Evolutionary conservation across 176 grass and related monocot genomes (phyloP).

Genomic region (Poa pratensis): DNA sequence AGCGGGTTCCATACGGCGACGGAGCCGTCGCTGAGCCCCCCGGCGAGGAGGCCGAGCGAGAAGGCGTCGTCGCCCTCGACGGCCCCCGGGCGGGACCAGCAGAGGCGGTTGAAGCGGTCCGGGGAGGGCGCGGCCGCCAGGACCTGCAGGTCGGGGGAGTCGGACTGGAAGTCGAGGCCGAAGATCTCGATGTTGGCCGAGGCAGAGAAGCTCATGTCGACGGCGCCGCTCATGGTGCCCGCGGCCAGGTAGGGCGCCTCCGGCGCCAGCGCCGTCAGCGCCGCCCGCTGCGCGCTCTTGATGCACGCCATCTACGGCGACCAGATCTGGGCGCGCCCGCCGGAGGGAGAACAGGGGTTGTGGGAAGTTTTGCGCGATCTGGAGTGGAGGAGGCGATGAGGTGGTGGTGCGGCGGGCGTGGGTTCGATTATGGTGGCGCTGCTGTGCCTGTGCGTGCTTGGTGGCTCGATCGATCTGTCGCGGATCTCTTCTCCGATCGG

Average conservation of each 20-base stretch:
- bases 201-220: constrained; percentile 76
- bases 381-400: constrained; percentile 3
- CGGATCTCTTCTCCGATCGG: constrained; percentile 38
- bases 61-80: constrained; percentile 65
- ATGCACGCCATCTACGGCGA: constrained; percentile 85
- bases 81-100: constrained; percentile 68
- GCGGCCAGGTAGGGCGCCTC: constrained; percentile 90
- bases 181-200: constrained; percentile 98
- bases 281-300: constrained; percentile 94
- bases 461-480: constrained; percentile 8
- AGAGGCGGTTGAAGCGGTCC: constrained; percentile 92
- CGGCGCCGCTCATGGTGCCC: constrained; percentile 94
- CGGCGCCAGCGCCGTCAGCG: constrained; percentile 81
- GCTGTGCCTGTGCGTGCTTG: not conserved
- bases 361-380: constrained; percentile 42
- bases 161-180: constrained; percentile 93
- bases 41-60: constrained; percentile 84
- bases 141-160: constrained; percentile 72
- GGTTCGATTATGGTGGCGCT: constrained; percentile 25
- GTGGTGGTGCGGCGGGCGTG: constrained; percentile 30
- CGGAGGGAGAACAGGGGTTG: not conserved
- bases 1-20: constrained; percentile 90
- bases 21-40: constrained; percentile 83
- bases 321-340: constrained; percentile 56
- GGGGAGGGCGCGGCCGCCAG: constrained; percentile 66